Evolutionary conservation across 2,329 filamentous ascomycete species (phyloP).

Genomic region (Blumeriella jaapii): DNA sequence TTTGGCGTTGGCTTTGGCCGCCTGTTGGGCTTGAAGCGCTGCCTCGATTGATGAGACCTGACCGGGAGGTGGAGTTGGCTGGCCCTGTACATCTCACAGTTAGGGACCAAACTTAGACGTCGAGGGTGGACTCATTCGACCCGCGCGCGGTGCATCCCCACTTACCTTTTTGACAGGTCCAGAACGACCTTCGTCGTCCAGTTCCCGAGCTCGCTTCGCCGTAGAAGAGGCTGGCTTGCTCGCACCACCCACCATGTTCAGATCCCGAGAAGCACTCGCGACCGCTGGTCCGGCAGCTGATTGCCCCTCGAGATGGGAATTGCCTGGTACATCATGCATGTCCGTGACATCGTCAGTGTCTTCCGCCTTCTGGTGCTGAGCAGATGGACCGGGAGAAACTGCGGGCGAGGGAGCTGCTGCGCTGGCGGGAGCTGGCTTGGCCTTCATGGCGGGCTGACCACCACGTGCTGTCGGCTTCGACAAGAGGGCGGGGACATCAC

Average conservation of each 20-base stretch:
- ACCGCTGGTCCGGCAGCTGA: too few relatives aligned
- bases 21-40: slow-evolving; percentile 16
- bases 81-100: background rate
- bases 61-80: slow-evolving; percentile 1
- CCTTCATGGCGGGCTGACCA: slow-evolving; percentile 7
- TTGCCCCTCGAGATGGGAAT: too few relatives aligned
- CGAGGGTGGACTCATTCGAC: too few relatives aligned
- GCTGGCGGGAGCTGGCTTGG: slow-evolving; percentile 1
- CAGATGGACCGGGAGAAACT: background rate
- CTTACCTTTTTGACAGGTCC: slow-evolving; percentile 16
- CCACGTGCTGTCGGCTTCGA: slow-evolving; percentile 31
- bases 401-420: background rate
- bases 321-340: too few relatives aligned
- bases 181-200: slow-evolving; percentile 2
- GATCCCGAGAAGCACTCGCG: too few relatives aligned
- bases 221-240: background rate
- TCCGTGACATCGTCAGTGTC: slow-evolving; percentile 13
- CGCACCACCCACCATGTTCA: background rate
- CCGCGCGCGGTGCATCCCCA: too few relatives aligned
- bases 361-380: too few relatives aligned
- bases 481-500: slow-evolving; percentile 44
- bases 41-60: slow-evolving; percentile 13
- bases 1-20: slow-evolving; percentile 11
- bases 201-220: slow-evolving; percentile 3
- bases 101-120: too few relatives aligned